Percentiles rank a stretch among this genome's conserved stretches.
These are phyloP conservation scores for Stachybotrys chlorohalonatus DNA, from an alignment of 2,329 filamentous ascomycete species.

Conservation along the genomic window DNA sequence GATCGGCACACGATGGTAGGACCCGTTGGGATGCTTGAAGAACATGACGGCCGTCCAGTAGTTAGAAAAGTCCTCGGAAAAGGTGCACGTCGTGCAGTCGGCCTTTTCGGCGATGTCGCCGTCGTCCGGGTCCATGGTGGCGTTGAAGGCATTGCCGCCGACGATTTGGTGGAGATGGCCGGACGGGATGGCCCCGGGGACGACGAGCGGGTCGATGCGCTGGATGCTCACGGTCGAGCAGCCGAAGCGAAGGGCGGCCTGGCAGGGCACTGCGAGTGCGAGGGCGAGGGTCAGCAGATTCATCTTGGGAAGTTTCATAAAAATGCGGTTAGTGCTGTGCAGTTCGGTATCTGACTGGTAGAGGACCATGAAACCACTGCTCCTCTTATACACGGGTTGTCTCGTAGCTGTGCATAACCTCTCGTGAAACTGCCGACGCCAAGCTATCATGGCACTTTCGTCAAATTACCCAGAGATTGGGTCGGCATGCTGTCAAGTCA, in stretches of 20 bases:
- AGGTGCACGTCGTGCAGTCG: conserved; percentile 6
- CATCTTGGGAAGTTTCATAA: background rate
- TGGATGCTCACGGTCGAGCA: conserved; percentile 1
- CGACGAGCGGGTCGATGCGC: background rate
- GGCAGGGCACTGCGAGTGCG: background rate
- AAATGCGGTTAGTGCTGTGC: too few relatives aligned
- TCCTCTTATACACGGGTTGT: too few relatives aligned
- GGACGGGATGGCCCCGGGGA: background rate
- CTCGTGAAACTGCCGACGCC: too few relatives aligned
- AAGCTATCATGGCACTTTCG: too few relatives aligned
- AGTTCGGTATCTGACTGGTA: too few relatives aligned
- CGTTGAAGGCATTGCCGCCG: background rate
- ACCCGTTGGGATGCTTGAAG: conserved; percentile 6
- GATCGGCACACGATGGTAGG: conserved; percentile 7
- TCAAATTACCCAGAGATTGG: too few relatives aligned
- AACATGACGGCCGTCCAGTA: conserved; percentile 8
- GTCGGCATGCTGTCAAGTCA: too few relatives aligned
- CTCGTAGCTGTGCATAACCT: too few relatives aligned
- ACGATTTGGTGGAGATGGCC: conserved; percentile 1
- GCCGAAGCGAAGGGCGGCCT: background rate
- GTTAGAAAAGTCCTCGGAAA: conserved; percentile 8
- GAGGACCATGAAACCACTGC: too few relatives aligned
- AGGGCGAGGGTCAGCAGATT: background rate
- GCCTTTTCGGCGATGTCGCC: background rate
- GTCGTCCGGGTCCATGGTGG: background rate